Percentiles rank a stretch among this genome's conserved stretches.
These are phyloP conservation scores for Monsonia emarginata DNA, from an alignment of 441 rosid species.

Conservation along the genomic window DNA sequence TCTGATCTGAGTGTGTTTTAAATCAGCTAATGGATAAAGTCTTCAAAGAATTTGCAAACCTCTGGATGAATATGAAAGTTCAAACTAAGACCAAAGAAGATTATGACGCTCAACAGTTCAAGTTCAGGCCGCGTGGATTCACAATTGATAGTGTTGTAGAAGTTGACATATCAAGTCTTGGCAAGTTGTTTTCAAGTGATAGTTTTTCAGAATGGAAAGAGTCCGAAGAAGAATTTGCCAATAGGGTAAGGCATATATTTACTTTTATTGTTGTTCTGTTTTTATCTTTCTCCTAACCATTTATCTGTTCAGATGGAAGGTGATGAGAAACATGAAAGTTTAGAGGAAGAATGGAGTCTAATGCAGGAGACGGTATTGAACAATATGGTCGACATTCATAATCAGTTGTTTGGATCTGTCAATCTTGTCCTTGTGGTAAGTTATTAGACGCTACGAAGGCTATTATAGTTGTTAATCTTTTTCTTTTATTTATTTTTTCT, in stretches of 20 bases:
- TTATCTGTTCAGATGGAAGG: conserved; percentile 38
- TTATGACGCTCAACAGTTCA: conserved; percentile 46
- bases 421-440: conserved; percentile 56
- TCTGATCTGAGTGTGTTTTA: conserved; percentile 26
- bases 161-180: conserved; percentile 54
- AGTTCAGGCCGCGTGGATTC: conserved; percentile 74
- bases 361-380: conserved; percentile 45
- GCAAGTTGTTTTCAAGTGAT: conserved; percentile 44
- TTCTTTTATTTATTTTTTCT: no score
- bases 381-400: conserved; percentile 52
- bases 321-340: conserved; percentile 32
- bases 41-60: conserved; percentile 47
- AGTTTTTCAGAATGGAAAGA: conserved; percentile 70
- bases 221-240: conserved; percentile 48
- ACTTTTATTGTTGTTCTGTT: background rate
- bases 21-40: conserved; percentile 55
- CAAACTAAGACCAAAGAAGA: conserved; percentile 58
- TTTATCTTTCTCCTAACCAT: background rate
- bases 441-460: conserved; percentile 9
- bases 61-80: conserved; percentile 74
- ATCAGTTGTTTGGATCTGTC: conserved; percentile 66
- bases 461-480: background rate
- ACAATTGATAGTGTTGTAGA: conserved; percentile 66
- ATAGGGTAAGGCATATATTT: conserved; percentile 34
- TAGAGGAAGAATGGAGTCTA: conserved; percentile 65